Conservation (phyloP, 2,329 filamentous ascomycete species). For the Pyrenophora teres region DNA sequence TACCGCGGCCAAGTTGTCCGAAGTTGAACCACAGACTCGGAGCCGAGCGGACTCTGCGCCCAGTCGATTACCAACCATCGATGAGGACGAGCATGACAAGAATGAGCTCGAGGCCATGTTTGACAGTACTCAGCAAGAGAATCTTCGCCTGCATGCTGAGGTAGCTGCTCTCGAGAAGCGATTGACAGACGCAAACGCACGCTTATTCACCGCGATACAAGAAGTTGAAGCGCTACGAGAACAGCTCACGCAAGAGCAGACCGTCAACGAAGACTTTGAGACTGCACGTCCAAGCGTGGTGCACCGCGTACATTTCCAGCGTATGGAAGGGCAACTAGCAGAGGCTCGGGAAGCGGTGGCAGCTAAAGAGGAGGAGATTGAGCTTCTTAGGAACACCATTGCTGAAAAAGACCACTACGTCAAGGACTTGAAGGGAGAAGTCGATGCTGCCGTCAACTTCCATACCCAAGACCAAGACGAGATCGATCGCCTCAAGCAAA, state of each 20-base stretch:
- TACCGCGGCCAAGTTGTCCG: slow-evolving; percentile 20
- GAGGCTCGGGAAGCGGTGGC: slow-evolving; percentile 29
- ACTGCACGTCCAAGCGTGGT: slow-evolving; percentile 39
- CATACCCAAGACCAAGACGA: slow-evolving; percentile 32
- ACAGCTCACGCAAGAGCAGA: slow-evolving; percentile 32
- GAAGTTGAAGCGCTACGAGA: slow-evolving; percentile 31
- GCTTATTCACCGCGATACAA: slow-evolving; percentile 32
- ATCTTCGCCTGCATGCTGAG: slow-evolving; percentile 36
- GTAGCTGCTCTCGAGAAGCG: slow-evolving; percentile 37
- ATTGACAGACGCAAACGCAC: slow-evolving; percentile 35
- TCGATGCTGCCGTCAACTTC: slow-evolving; percentile 20
- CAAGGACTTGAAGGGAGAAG: slow-evolving; percentile 24
- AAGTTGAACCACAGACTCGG: slow-evolving; percentile 18
- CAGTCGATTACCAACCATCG: slow-evolving; percentile 37
- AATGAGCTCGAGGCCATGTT: slow-evolving; percentile 45
- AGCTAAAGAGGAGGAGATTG: slow-evolving; percentile 30
- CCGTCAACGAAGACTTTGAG: slow-evolving; percentile 37
- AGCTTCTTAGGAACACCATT: slow-evolving; percentile 17
- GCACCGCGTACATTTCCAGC: slow-evolving; percentile 41
- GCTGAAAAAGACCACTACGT: slow-evolving; percentile 26
- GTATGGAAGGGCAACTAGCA: slow-evolving; percentile 40
- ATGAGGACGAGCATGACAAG: slow-evolving; percentile 36
- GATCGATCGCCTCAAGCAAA: slow-evolving; percentile 31
- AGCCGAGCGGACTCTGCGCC: slow-evolving; percentile 9
- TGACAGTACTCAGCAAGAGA: slow-evolving; percentile 42